Base-by-base conservation (phyloP, 306 rosid genomes). In the Phaseolus lunatus region DNA sequence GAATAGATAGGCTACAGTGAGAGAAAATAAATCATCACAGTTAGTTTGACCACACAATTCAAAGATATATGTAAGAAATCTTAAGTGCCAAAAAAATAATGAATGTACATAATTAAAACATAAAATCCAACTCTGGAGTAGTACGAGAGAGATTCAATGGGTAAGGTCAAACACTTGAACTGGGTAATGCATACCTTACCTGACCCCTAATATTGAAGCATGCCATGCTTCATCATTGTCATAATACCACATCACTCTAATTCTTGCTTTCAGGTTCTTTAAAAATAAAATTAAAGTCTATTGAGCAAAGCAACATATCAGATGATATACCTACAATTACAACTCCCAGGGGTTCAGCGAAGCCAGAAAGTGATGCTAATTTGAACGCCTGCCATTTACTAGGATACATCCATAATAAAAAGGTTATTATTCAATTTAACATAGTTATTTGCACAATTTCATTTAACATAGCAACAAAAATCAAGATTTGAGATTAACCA, bases 311-410 rank as follows among this genome's bases (percentile, higher is more conserved):
- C 59, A 78, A 48, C 58, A 61, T 50, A 82, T 82, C 72, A 69
- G 65, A 77, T 83, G 11, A 73, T 89, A 52, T 89, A 95, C 97
- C 99, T 65, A 92, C 99, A 45, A 95, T 88, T 84, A 92, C 73
- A 74, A 95, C 97, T 71, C 97, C 99, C 70, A 95, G 83, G 64
- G 97, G 97, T 82, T 95, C 97, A 1, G 99, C 97, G 31, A 95
- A 84, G 84, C 99, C 99, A 73, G 99, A 95, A 79, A 95, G 99
- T 16, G 97, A 87, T 33, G 99, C 97, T 84, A 89, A 85, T 85
- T 95, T 95, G 92, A 95, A 95, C 26, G 99, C 99, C 88, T 95
- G 89, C 99, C 99, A 95, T 87, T 92, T 95, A 81, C 97, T 95
- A 87, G 64, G 67, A 82, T 29, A 76, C 54, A 48, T 61, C 70